Evolutionary conservation across 2,329 filamentous ascomycete genomes (phyloP).

Genomic region (Nannizziopsis barbatae): DNA sequence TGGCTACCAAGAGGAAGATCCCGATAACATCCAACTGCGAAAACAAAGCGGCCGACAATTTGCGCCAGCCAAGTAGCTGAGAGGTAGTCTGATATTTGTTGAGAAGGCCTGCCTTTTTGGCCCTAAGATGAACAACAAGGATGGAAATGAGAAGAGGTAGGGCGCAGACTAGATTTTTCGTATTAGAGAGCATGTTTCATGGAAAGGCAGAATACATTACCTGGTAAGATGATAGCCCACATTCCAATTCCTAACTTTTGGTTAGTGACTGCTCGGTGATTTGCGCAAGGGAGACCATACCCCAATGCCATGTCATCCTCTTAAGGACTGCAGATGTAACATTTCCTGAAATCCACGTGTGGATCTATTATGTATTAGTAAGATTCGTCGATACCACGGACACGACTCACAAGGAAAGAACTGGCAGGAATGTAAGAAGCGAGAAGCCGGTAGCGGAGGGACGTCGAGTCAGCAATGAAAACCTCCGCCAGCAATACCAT

Average conservation of each 20-base stretch:
- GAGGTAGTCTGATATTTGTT: constrained; percentile 36
- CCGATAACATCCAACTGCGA: constrained; percentile 47
- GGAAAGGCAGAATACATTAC: constrained; percentile 12
- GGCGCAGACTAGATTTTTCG: constrained; percentile 31
- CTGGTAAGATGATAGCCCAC: constrained; percentile 51
- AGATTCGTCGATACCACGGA: too few relatives aligned
- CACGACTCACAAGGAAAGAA: constrained; percentile 41
- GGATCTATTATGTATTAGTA: constrained; percentile 32
- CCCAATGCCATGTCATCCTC: constrained; percentile 49
- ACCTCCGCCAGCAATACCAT: constrained; percentile 53
- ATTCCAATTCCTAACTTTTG: constrained; percentile 41
- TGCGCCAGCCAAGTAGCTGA: constrained; percentile 31
- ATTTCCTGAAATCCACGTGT: constrained; percentile 53
- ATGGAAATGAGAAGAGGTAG: constrained; percentile 47
- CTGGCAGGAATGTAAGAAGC: constrained; percentile 54
- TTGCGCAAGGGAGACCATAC: constrained; percentile 26
- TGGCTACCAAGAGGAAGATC: constrained; percentile 42
- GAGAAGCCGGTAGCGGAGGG: constrained; percentile 50
- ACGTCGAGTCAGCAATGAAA: constrained; percentile 53
- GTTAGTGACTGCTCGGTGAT: neutral
- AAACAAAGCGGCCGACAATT: constrained; percentile 39
- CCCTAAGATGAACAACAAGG: constrained; percentile 41
- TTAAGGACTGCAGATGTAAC: constrained; percentile 42
- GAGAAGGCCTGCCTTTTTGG: constrained; percentile 42
- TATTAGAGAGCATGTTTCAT: neutral